phyloP scores from a whole-genome alignment of 2,329 filamentous ascomycete species.

The Chrysosporium keratinophilum region DNA sequence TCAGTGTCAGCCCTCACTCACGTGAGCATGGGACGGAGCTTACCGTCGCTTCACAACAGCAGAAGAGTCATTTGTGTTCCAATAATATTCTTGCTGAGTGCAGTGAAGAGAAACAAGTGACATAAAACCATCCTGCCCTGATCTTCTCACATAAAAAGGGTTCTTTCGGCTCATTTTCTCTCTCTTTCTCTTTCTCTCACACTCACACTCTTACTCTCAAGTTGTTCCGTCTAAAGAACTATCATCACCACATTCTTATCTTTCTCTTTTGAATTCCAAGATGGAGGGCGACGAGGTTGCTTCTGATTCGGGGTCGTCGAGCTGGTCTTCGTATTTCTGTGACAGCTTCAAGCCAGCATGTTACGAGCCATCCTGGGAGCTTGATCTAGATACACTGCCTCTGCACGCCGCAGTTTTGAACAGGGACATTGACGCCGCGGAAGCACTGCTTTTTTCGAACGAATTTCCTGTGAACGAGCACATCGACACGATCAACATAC shows the following conservation, averaged over 20 bases:
- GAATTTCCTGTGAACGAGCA: neutral
- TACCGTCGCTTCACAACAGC: neutral
- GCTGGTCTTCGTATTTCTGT: slow-evolving; percentile 3
- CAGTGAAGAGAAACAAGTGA: neutral
- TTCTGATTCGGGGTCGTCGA: slow-evolving; percentile 1
- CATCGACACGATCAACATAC: slow-evolving; percentile 1
- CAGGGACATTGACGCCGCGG: neutral
- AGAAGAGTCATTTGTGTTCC: neutral
- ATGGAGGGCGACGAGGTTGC: neutral
- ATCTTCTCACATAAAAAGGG: neutral
- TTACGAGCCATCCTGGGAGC: slow-evolving; percentile 2
- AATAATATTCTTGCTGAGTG: neutral
- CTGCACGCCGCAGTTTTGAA: slow-evolving; percentile 4
- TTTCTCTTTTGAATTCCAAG: neutral
- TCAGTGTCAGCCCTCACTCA: neutral
- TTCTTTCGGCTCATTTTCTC: neutral
- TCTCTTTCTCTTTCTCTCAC: neutral
- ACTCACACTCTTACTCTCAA: neutral
- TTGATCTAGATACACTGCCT: neutral
- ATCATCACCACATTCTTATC: neutral
- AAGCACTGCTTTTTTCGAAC: neutral
- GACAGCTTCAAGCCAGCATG: slow-evolving; percentile 6
- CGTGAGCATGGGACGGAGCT: slow-evolving; percentile 4
- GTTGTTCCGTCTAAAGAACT: neutral
- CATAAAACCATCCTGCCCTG: neutral